phyloP scores from a whole-genome alignment of 2,329 filamentous ascomycete species.

The Karstenula rhodostoma region DNA sequence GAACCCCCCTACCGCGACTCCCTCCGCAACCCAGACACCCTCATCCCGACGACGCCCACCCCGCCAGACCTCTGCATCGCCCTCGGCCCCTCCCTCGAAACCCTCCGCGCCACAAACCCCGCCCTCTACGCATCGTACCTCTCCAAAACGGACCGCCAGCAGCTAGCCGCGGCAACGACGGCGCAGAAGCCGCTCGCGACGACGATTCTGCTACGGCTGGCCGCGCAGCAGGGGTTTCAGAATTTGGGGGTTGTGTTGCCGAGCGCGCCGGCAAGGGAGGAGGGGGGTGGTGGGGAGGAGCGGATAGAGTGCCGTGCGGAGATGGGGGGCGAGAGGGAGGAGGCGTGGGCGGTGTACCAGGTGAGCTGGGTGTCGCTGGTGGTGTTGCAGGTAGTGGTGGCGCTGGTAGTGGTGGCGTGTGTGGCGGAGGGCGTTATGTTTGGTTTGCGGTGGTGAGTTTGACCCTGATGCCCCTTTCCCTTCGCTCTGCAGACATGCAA shows the following conservation, averaged over 20 bases:
- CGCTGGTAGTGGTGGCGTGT: conserved; percentile 37
- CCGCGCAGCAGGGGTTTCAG: conserved; percentile 13
- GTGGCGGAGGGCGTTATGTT: conserved; percentile 36
- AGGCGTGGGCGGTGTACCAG: conserved; percentile 25
- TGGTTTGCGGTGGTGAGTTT: conserved; percentile 29
- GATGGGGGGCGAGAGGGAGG: conserved; percentile 17
- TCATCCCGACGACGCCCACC: conserved; percentile 29
- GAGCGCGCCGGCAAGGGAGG: conserved; percentile 8
- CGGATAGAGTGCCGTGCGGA: conserved; percentile 32
- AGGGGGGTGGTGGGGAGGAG: not conserved
- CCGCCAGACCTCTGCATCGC: conserved; percentile 29
- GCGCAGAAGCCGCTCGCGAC: conserved; percentile 29
- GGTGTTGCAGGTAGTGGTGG: conserved; percentile 37
- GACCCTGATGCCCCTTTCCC: not conserved
- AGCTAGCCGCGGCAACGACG: not conserved
- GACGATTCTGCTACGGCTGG: conserved; percentile 28
- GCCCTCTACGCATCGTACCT: conserved; percentile 39
- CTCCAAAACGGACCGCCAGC: conserved; percentile 5
- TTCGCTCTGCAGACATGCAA: too few relatives aligned
- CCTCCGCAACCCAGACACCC: conserved; percentile 14
- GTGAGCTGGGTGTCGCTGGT: conserved; percentile 35
- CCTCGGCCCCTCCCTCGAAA: conserved; percentile 38
- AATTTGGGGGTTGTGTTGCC: conserved; percentile 12
- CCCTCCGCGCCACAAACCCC: conserved; percentile 32
- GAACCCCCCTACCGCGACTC: conserved; percentile 13